Base-by-base conservation (phyloP, 495 filamentous ascomycete species). In the Neurospora intermedia region DNA sequence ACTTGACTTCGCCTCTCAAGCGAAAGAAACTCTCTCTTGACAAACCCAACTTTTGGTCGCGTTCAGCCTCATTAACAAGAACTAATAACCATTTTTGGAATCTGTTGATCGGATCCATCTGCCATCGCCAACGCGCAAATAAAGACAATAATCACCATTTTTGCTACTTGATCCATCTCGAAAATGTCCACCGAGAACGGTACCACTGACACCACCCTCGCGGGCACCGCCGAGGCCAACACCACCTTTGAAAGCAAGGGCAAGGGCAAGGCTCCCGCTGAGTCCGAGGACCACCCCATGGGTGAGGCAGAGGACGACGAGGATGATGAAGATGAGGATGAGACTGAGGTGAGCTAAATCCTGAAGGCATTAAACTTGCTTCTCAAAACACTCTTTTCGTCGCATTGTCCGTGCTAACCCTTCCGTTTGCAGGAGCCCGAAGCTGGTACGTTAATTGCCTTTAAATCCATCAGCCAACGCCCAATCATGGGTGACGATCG, bases 241-340 rank as follows among this genome's bases (percentile, higher is more conserved):
- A 76, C 76, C 69, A 70, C 76, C 27, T 75, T 78, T 73, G 80
- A 82, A 59, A 62, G 72, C 73, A 84, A 86, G 74, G 80, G 82
- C 74, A 85, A 86, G 79, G 85, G 86, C 77, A 94, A 94, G 84
- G 91, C 89, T 76, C 87, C 89, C 77, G 88, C 85, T 40, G 71
- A 76, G 69, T 78, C 79, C 13, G 77, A 85, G 77, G 71, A 84
- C 73, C 76, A 82, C 69, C 77, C 85, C 82, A 90, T 91, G 88
- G 89, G 86, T 39, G 90, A 93, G 72, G 91, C 91, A 42, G 88
- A 88, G 1, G 89, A 91, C 38, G 89, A 87, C 45, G 88, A 89
- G 69, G 86, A 86, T 3, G 91, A 93, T 59, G 86, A 92, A 46
- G 85, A 86, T 42, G 84, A 84, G n/a, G 87, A 82, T 69, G 87